Evolutionary conservation across 1,284 basidiomycete genomes (phyloP).

Genomic region (Neolentinus lepideus): DNA sequence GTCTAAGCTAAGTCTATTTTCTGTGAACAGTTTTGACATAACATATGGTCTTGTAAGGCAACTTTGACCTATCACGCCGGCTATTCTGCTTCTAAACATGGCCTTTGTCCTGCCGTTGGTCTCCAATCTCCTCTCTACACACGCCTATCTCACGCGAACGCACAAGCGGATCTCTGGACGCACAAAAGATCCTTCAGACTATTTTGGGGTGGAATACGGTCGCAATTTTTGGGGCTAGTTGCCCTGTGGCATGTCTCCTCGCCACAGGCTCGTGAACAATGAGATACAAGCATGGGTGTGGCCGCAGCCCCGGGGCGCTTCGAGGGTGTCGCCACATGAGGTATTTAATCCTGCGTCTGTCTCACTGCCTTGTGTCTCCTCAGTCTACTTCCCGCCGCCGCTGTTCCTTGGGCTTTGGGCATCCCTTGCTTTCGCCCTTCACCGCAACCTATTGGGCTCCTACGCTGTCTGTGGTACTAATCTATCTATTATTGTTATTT

Average conservation of each 20-base stretch:
- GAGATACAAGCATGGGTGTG: background rate
- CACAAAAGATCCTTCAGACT: background rate
- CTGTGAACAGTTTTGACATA: background rate
- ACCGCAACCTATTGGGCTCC: background rate
- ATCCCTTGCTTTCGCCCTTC: background rate
- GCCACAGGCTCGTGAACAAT: background rate
- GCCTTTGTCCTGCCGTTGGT: background rate
- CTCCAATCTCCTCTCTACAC: background rate
- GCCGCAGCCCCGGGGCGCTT: background rate
- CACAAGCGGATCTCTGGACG: background rate
- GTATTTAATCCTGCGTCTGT: background rate
- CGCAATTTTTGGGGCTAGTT: background rate
- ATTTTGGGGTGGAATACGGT: background rate
- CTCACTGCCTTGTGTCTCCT: background rate
- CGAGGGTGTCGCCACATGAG: background rate
- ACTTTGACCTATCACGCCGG: background rate
- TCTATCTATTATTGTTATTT: background rate
- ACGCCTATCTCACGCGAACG: background rate
- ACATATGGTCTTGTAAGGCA: background rate
- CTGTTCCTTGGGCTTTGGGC: background rate
- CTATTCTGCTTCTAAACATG: background rate
- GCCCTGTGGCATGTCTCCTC: background rate
- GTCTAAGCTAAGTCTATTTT: too few relatives aligned
- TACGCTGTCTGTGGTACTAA: background rate
- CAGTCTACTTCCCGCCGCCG: background rate